A percentile compares a stretch with the other conserved stretches of the same genome.
phyloP scores from a whole-genome alignment of 139 green algal genomes.

The Edaphochlamys debaryana region DNA sequence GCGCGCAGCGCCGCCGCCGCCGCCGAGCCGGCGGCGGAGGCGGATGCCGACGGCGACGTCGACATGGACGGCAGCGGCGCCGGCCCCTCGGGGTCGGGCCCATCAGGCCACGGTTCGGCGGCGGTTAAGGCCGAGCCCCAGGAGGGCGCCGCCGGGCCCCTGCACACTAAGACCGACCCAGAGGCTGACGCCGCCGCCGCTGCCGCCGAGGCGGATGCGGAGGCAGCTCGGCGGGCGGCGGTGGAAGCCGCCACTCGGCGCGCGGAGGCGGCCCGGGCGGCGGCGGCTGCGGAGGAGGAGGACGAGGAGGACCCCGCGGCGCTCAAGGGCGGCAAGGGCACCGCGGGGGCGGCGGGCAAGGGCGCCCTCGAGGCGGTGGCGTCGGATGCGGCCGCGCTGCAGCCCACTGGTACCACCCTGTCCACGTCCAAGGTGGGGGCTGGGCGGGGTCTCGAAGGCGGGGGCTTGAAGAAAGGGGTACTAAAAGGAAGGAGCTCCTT shows the following conservation, averaged over 20 bases:
- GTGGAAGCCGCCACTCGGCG: conserved; percentile 11
- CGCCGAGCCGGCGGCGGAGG: neutral
- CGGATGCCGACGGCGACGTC: neutral
- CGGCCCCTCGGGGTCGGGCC: too few relatives aligned
- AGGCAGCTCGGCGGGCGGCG: conserved; percentile 7
- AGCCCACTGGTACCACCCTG: conserved; percentile 86
- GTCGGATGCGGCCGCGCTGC: conserved; percentile 59
- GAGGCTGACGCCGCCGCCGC: neutral
- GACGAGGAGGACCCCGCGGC: conserved; percentile 5
- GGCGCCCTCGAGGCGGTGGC: conserved; percentile 50
- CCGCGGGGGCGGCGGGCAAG: neutral
- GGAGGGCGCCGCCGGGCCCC: neutral
- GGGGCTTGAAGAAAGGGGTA: too few relatives aligned
- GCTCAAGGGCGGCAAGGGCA: neutral
- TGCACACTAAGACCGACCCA: too few relatives aligned
- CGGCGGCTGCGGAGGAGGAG: conserved; percentile 11
- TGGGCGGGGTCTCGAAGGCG: neutral
- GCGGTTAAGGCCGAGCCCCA: neutral
- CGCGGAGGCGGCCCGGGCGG: conserved; percentile 17
- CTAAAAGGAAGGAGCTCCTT: too few relatives aligned
- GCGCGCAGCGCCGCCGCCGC: neutral
- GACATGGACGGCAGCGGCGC: neutral
- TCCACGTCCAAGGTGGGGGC: conserved; percentile 57
- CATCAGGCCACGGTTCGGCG: too few relatives aligned
- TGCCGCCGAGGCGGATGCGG: neutral